Evolutionary conservation across 1,284 basidiomycete species (phyloP).

Genomic region (Sporisorium exsertum): DNA sequence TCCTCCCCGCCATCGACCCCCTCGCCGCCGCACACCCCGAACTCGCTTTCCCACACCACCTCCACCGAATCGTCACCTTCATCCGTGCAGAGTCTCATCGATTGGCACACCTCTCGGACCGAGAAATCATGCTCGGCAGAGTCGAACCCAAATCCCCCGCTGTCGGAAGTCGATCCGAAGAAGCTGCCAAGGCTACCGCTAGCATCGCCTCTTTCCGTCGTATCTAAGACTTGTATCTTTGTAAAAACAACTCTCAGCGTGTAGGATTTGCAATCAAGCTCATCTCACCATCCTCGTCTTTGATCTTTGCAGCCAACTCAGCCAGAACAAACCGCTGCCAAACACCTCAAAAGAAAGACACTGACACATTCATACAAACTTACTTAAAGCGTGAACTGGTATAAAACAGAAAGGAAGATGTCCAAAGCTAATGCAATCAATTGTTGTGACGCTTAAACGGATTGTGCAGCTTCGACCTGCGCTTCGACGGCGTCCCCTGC

Average conservation of each 20-base stretch:
- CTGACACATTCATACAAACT: neutral
- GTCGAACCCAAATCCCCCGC: constrained; percentile 12
- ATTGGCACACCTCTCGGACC: constrained; percentile 80
- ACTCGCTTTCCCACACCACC: constrained; percentile 72
- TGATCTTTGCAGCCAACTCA: too few species aligned
- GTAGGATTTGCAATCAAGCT: neutral
- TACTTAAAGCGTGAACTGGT: neutral
- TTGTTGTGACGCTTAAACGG: constrained; percentile 59
- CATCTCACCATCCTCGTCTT: neutral
- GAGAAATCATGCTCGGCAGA: constrained; percentile 73
- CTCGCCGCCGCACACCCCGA: constrained; percentile 69
- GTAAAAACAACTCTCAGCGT: neutral
- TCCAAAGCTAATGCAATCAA: neutral
- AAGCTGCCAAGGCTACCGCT: constrained; percentile 23
- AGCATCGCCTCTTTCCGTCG: constrained; percentile 48
- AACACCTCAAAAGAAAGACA: too few species aligned
- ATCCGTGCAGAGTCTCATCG: constrained; percentile 81
- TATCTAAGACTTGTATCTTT: constrained; percentile 15
- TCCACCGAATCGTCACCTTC: constrained; percentile 82
- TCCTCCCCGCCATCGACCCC: constrained; percentile 41
- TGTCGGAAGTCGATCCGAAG: constrained; percentile 19
- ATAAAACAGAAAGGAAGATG: neutral
- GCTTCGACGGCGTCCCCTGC: constrained; percentile 41
- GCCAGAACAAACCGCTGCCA: too few species aligned
- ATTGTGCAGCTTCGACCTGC: constrained; percentile 54